Base-by-base conservation (phyloP, 768 basidiomycete species). In the Artomyces pyxidatus region DNA sequence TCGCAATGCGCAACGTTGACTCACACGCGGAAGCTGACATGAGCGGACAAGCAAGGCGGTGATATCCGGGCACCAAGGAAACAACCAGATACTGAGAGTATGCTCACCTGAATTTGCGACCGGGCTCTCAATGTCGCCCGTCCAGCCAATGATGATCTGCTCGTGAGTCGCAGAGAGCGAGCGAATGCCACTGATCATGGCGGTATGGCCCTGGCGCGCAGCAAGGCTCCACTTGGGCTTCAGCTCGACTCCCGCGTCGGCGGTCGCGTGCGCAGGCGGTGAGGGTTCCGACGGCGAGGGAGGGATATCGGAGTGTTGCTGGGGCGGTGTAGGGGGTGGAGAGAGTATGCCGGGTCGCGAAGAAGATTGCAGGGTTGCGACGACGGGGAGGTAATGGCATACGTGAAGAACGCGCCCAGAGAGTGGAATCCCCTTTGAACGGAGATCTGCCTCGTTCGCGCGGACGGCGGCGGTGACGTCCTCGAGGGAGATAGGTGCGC, bases 101-200 rank as follows among this genome's bases (percentile, higher is more conserved):
- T 35, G 53, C 32, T 53, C 48, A 37, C 52, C 43, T 11, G 57
- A 53, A 17, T 51, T 45, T 9, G 67, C 63, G 2, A 76, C 63
- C 7, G 67, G 56, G 43, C 70, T 61, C 47, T 80, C 65, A 55
- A 98, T 77, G 56, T 96, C 92, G 32, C 95, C 95, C 0, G 89
- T 88, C 88, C 96, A 95, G 19, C 92, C 95, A 38, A 98, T 75
- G 62, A 97, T 78, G 60, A 95, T 65, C 70, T 98, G 91, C 58
- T 95, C 86, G 66, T 95, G 88, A 0, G 87, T 86, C 11, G 80
- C 70, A 3, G 83, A 75, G 29, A 99, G 78, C 10, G 85, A 87
- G 46, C 83, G 81, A 60, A 97, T 92, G 27, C 95, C 95, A 39
- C 85, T 87, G 51, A 93, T 85, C 88, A 98, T 92, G 10, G 95